Base-by-base conservation (phyloP, 1,284 basidiomycete genomes). In the Lentinula novae-zelandiae region DNA sequence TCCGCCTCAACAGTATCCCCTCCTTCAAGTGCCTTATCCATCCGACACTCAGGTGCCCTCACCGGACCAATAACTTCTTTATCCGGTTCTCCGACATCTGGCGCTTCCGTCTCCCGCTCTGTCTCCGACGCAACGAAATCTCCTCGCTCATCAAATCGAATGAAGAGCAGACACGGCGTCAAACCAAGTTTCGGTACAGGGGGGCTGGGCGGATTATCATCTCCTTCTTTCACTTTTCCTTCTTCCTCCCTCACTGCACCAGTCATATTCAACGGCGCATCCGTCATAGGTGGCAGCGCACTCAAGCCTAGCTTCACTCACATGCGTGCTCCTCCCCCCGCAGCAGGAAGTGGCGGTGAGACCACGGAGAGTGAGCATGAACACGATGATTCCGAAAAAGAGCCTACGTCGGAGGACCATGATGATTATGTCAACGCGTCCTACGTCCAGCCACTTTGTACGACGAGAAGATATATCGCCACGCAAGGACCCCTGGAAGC, bases 361-460 rank as follows among this genome's bases (percentile, higher is more conserved):
- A 56, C 60, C n/a, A 61, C 54, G 6, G 60, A 61, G 49, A 63
- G 58, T 34, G 62, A 60, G n/a, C 53, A 51, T 33, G 44, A 46
- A 8, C 44, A 20, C 22, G 44, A 46, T 46, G 59, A 50, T 57
- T 48, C 46, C 0, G 53, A 53, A 22, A 49, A 58, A 38, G 53
- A 46, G 36, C 39, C 22, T 12, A 57, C n/a, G 46, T 17, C 17
- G 31, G 40, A 60, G 63, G 67, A 68, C 13, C 82, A 83, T 57
- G 90, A 92, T 60, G 95, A 97, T 70, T 98, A 98, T 71, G 89
- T 97, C 74, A 97, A 98, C 70, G 95, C 95, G 2, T 95, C 92
- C 39, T 92, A 89, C 67, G 87, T 96, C 20, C 93, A 95, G 72
- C 93, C 93, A 1, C 76, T 91, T 53, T 89, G 90, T 1, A 95